Percentiles rank a stretch among this genome's conserved stretches.
phyloP scores from a whole-genome alignment of 2,329 filamentous ascomycete genomes.

The Aspergillus pseudonomiae region DNA sequence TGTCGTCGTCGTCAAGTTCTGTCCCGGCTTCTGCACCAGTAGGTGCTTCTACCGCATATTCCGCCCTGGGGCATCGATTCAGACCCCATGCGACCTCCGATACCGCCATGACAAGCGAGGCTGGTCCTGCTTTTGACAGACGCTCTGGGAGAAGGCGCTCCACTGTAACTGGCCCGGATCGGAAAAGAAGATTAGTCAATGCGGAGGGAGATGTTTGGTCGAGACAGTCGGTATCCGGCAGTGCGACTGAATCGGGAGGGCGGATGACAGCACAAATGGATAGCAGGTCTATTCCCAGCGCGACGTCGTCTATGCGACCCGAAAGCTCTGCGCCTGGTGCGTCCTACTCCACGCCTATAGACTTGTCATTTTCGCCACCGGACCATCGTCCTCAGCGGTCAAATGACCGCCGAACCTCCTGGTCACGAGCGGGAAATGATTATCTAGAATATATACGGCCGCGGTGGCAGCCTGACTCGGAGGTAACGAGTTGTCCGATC shows the following conservation, averaged over 20 bases:
- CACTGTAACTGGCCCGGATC: constrained; percentile 34
- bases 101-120: constrained; percentile 17
- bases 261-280: constrained; percentile 19
- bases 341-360: constrained; percentile 37
- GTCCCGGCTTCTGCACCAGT: constrained; percentile 16
- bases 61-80: constrained; percentile 11
- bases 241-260: constrained; percentile 18
- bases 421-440: constrained; percentile 19
- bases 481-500: constrained; percentile 82
- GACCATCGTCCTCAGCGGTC: constrained; percentile 13
- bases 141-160: constrained; percentile 25
- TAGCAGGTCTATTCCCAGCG: constrained; percentile 30
- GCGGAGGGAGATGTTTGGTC: constrained; percentile 32
- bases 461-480: constrained; percentile 84
- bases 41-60: constrained; percentile 13
- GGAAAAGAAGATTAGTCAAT: constrained; percentile 48
- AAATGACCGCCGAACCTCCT: constrained; percentile 18
- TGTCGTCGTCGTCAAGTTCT: constrained; percentile 28
- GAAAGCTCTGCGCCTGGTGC: constrained; percentile 26
- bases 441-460: constrained; percentile 62
- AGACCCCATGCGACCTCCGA: constrained; percentile 22
- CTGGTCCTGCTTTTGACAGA: constrained; percentile 21
- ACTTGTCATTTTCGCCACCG: constrained; percentile 36
- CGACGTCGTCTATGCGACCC: constrained; percentile 21
- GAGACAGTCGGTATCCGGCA: constrained; percentile 17